Percentiles rank a stretch among this genome's conserved stretches.
phyloP scores from a whole-genome alignment of 169 alveolate species.

The Plasmodium coatneyi region DNA sequence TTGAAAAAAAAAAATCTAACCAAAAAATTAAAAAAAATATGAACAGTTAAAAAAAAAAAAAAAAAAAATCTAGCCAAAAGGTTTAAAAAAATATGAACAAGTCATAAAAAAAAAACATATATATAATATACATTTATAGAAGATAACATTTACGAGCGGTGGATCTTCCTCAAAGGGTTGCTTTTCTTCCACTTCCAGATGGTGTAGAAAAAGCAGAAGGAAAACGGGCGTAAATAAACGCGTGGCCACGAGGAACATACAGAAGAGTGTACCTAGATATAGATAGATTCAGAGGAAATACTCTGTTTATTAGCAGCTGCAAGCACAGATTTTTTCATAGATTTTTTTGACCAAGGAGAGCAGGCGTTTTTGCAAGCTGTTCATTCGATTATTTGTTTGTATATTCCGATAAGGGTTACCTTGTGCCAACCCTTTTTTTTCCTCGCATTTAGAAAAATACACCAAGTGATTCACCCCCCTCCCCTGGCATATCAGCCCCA shows the following conservation, averaged over 20 bases:
- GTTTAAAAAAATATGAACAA: not conserved
- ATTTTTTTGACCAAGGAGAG: not conserved
- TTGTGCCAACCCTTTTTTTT: not conserved
- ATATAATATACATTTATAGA: not conserved
- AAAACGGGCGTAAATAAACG: not conserved
- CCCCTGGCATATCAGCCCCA: not conserved
- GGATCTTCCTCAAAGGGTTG: not conserved
- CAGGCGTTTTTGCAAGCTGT: not conserved
- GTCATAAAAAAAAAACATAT: not conserved
- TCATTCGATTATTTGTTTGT: not conserved
- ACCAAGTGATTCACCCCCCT: not conserved
- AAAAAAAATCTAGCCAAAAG: not conserved
- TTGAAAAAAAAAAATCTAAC: not conserved
- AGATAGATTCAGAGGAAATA: not conserved
- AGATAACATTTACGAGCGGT: not conserved
- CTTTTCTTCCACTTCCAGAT: not conserved
- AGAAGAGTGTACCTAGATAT: not conserved
- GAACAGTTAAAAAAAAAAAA: constrained; percentile 3
- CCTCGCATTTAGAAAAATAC: not conserved
- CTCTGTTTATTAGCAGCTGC: not conserved
- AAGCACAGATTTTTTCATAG: not conserved
- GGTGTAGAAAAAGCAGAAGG: not conserved
- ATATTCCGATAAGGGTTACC: not conserved
- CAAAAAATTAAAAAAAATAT: not conserved
- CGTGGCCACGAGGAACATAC: not conserved